Evolutionary conservation across 768 basidiomycete species (phyloP), one percentile per base, ranked within the genome.

Genomic region (Obba rivulosa): DNA sequence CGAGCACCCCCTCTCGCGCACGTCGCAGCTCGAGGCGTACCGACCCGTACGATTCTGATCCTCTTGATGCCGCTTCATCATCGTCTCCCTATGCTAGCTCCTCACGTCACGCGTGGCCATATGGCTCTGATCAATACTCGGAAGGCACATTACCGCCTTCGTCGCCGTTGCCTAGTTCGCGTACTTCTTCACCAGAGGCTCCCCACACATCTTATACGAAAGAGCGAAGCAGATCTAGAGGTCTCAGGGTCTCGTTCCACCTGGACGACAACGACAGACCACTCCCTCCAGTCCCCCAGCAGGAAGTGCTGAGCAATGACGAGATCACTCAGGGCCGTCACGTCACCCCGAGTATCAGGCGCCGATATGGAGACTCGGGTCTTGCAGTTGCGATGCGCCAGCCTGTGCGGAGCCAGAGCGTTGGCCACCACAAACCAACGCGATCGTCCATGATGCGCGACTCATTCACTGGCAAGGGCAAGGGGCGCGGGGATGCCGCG

Each of bases 221-320:
- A 21, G 62, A 66, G 23, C 69, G 77, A 43, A 80, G 81, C 62
- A 71, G 65, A 42, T 79, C 81, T 17, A 63, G 74, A 24, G 80
- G 77, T 8, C 71, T 81, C 49, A 69, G 69, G 20, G 81, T 83
- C 2, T 80, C 81, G 10, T 85, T 85, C 58, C 68, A 63, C 49
- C 54, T 79, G n/a, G 64, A 64, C 24, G 62, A 20, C 16, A 38
- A 54, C 36, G 58, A 56, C 23, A 52, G 55, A n/a, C 57, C 54
- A 2, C 17, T 53, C 17, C 40, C 52, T 34, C 22, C 43, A 1
- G 36, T 52, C 8, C 55, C 52, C 11, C 52, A 41, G 10, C 21
- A 3, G 28, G 28, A 31, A 31, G 18, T 9, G 17, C 24, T 40
- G 24, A 18, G 38, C 25, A 35, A 41, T 17, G 46, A 47, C 18